Evolutionary conservation across 345 rosid species (phyloP), one percentile per base, ranked within the genome.

Genomic region (Hevea brasiliensis): DNA sequence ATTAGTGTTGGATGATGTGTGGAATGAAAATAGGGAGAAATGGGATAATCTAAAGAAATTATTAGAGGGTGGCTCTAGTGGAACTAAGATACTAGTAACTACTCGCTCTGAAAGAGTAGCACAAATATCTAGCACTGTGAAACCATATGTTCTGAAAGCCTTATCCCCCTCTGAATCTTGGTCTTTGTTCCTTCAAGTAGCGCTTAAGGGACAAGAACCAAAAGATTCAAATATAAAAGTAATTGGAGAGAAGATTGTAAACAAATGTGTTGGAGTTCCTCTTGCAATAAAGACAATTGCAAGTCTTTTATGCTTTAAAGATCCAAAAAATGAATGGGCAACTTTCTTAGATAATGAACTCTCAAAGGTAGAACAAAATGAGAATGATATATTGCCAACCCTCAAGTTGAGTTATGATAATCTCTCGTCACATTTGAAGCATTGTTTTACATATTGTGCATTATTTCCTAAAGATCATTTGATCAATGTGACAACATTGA

Each of bases 401-500:
- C 76, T 82, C 0, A 65, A 41, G 37, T 70, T 79, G 23, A 82
- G 85, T 21, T 82, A 76, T 26, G 20, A 70, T 12, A 17, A 60
- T 70, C 75, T 85, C 2, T 55, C 85, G 1, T 41, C 69, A 0
- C 72, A 65, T 53, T 17, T 81, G 17, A 81, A 74, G 63, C 77
- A 47, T 13, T 84, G 83, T 42, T 81, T 81, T 65, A 70, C 78
- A 0, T 74, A 64, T 35, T 81, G 83, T 18, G 58, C 73, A 1
- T 50, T 82, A 37, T 79, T 82, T 29, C 81, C 78, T 0, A 72
- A 72, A 44, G 78, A 51, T 29, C 8, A 48, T 50, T 47, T 7
- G 2, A 62, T 81, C 3, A 14, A 40, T 15, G 57, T 47, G 20
- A 18, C 59, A 4, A 35, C 24, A 0, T 54, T 76, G 20, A 20